These are phyloP conservation scores for Datisca glomerata DNA, from an alignment of 306 rosid species.

Conservation along the genomic window DNA sequence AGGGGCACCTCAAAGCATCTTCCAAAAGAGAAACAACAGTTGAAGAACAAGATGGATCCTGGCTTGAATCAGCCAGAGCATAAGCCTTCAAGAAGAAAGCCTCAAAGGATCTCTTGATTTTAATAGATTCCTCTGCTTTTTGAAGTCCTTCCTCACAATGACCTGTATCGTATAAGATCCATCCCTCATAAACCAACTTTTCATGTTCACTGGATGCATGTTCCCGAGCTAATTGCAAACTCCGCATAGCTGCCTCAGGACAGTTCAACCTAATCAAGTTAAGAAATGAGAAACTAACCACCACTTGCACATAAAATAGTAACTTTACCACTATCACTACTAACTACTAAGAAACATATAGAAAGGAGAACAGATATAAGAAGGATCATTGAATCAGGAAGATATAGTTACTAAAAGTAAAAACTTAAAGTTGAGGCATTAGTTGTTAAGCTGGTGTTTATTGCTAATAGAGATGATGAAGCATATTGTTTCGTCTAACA, in stretches of 20 bases:
- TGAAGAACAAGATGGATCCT: slow-evolving; percentile 57
- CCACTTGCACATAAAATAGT: too few species aligned
- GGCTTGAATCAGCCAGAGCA: slow-evolving; percentile 84
- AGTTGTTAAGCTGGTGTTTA: too few species aligned
- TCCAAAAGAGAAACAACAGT: slow-evolving; percentile 73
- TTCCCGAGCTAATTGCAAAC: slow-evolving; percentile 84
- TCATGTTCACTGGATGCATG: slow-evolving; percentile 80
- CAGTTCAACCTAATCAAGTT: slow-evolving; percentile 61
- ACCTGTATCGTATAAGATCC: slow-evolving; percentile 91
- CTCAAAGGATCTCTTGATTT: slow-evolving; percentile 79
- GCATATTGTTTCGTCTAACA: too few species aligned
- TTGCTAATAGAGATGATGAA: too few species aligned
- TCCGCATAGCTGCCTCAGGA: slow-evolving; percentile 84
- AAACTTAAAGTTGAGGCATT: too few species aligned
- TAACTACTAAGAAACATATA: too few species aligned
- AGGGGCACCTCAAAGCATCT: slow-evolving; percentile 87
- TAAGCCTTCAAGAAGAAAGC: slow-evolving; percentile 89
- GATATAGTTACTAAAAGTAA: too few species aligned
- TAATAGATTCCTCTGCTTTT: slow-evolving; percentile 83
- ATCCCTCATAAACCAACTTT: slow-evolving; percentile 79
- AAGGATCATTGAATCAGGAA: background rate
- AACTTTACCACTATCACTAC: background rate
- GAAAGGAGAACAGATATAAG: too few species aligned
- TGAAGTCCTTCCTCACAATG: slow-evolving; percentile 81
- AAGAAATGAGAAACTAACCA: too few species aligned